Percentiles rank a stretch among this genome's conserved stretches.
Evolutionary conservation across 2,329 filamentous ascomycete genomes (phyloP).

Genomic region (Colletotrichum noveboracense): DNA sequence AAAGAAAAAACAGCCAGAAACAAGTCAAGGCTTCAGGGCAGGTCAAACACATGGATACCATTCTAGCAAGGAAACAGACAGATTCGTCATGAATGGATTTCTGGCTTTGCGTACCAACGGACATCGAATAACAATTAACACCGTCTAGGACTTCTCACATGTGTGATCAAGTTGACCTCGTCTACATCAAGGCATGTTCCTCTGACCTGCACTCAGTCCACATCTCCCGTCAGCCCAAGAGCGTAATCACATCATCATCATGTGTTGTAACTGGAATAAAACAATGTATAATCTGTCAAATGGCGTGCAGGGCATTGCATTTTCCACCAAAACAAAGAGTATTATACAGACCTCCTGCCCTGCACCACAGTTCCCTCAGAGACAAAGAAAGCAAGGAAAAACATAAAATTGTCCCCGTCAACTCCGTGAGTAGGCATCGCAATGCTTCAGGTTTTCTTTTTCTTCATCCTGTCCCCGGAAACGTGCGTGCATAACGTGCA

Average conservation of each 20-base stretch:
- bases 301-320: neutral
- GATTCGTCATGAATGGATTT: neutral
- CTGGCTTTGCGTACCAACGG: neutral
- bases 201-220: neutral
- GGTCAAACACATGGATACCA: neutral
- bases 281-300: constrained; percentile 18
- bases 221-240: neutral
- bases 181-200: neutral
- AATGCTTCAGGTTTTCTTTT: constrained; percentile 13
- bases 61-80: neutral
- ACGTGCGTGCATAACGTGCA: neutral
- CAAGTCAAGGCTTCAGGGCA: neutral
- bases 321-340: constrained; percentile 1
- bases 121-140: neutral
- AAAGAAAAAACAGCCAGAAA: neutral
- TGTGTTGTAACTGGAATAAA: neutral
- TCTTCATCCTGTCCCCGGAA: neutral
- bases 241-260: neutral
- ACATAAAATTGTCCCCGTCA: constrained; percentile 15
- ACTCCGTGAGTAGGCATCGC: constrained; percentile 19
- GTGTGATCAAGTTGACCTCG: neutral
- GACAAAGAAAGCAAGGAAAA: constrained; percentile 4
- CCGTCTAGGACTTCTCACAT: neutral
- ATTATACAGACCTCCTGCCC: constrained; percentile 21
- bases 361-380: neutral